Base-by-base conservation (phyloP, 1,284 basidiomycete species). In the Apiotrichum akiyoshidainum region DNA sequence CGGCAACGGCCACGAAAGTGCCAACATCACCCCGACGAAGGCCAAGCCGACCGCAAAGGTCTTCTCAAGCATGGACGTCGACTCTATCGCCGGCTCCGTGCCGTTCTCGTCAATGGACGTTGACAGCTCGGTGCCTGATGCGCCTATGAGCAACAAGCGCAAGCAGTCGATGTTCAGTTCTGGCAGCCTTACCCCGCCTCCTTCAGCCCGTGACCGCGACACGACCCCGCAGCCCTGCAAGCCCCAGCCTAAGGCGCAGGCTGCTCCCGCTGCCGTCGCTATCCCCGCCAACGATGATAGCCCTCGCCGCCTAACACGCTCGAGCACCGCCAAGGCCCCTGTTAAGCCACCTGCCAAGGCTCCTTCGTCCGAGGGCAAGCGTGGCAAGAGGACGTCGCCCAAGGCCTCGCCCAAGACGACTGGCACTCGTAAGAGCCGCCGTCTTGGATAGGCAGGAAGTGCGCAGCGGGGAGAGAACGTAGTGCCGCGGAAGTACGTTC, bases 141-240 rank as follows among this genome's bases (percentile, higher is more conserved):
- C 45, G 13, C 14, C 45, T 5, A 31, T 26, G 21, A 26, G 44
- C 35, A 33, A 42, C 17, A 54, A 54, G 44, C 52, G 52, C 52
- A 54, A 54, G 34, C 34, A 33, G 19, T 41, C 40, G 34, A 21
- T 35, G 33, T 46, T 46, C 22, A 46, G 44, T 14, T 46, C 44
- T 33, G 52, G 52, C 7, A 37, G 34, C 17, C 52, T 54, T 21
- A 46, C 52, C 2, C 52, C 52, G 35, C 52, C 52, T 26, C 40
- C 42, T 16, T 40, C 42, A 9, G 26, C 1, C 8, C 19, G 40
- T 17, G 47, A 48, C 8, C 47, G 47, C 17, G 50, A 52, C 11
- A 34, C 40, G 16, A 52, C 50, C 4, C 50, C 50, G 8, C 48
- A 50, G 48, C 35, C 48, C 9, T 14, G 2, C 14, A 41, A 41